Conservation (phyloP, 495 filamentous ascomycete species). For the Penicillium roqueforti region DNA sequence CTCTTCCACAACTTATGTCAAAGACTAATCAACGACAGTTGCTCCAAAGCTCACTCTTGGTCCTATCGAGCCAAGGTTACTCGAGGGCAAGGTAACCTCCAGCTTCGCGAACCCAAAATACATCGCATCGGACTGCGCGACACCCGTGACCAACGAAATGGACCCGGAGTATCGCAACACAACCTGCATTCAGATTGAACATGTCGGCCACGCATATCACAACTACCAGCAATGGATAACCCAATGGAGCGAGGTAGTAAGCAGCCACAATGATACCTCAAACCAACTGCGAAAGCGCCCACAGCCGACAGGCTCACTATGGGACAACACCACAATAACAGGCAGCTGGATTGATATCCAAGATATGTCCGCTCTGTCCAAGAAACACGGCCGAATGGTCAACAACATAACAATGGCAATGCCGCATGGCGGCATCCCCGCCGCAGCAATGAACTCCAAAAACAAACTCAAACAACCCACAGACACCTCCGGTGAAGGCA, state of each 20-base stretch:
- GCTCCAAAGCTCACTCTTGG: slow-evolving; percentile 59
- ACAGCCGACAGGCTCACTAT: slow-evolving; percentile 50
- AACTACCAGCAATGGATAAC: slow-evolving; percentile 46
- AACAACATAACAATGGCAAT: slow-evolving; percentile 73
- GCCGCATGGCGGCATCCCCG: slow-evolving; percentile 63
- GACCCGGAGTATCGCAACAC: slow-evolving; percentile 34
- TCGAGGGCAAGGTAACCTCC: slow-evolving; percentile 55
- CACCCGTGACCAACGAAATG: slow-evolving; percentile 44
- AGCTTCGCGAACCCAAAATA: slow-evolving; percentile 56
- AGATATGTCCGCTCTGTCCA: slow-evolving; percentile 45
- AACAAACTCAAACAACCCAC: slow-evolving; percentile 66
- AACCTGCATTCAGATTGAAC: slow-evolving; percentile 62
- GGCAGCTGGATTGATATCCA: slow-evolving; percentile 56
- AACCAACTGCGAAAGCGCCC: slow-evolving; percentile 43
- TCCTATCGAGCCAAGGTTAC: slow-evolving; percentile 31
- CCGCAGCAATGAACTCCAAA: slow-evolving; percentile 50
- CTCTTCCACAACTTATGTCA: background rate
- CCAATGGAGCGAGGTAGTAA: slow-evolving; percentile 45
- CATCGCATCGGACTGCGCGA: slow-evolving; percentile 50
- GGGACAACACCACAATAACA: slow-evolving; percentile 61
- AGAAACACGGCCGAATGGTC: slow-evolving; percentile 47
- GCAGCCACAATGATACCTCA: slow-evolving; percentile 33
- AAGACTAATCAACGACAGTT: slow-evolving; percentile 34
- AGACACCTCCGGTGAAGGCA: slow-evolving; percentile 59
- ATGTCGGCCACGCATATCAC: slow-evolving; percentile 57